A percentile compares a stretch with the other conserved stretches of the same genome.
These are phyloP conservation scores for Dryadomyces sulphureus DNA, from an alignment of 2,329 filamentous ascomycete genomes.

Conservation along the genomic window DNA sequence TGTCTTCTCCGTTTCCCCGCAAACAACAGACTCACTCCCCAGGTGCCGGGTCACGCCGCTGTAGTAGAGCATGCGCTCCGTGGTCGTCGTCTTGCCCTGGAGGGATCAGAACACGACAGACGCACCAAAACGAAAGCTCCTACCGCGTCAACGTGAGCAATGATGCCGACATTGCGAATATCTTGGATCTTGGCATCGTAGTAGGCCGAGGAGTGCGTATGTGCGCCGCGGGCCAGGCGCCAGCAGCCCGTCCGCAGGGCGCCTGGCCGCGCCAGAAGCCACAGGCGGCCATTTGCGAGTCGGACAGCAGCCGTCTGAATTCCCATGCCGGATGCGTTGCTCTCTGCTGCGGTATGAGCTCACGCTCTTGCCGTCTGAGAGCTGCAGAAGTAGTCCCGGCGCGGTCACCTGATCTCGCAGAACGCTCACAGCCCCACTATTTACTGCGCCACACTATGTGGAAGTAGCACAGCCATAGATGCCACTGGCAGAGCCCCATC, in stretches of 20 bases:
- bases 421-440: too few relatives aligned
- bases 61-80: constrained; percentile 97
- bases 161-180: constrained; percentile 93
- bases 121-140: background rate
- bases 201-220: constrained; percentile 9
- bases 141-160: constrained; percentile 91
- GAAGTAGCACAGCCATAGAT: background rate
- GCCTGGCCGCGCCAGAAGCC: background rate
- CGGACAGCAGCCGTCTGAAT: constrained; percentile 1
- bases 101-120: background rate
- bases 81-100: constrained; percentile 89
- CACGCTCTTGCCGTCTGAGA: background rate
- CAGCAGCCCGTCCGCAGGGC: background rate
- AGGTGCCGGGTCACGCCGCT: constrained; percentile 78
- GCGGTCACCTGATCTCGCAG: background rate
- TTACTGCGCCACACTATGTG: background rate
- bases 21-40: constrained; percentile 53
- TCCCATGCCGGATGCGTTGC: constrained; percentile 4
- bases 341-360: background rate
- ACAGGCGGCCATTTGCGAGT: background rate
- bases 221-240: background rate
- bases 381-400: background rate
- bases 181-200: constrained; percentile 32
- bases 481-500: background rate
- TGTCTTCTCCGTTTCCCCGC: too few relatives aligned